Evolutionary conservation across 2,329 filamentous ascomycete species (phyloP), one percentile per base, ranked within the genome.

Genomic region (Penicillium paneum): DNA sequence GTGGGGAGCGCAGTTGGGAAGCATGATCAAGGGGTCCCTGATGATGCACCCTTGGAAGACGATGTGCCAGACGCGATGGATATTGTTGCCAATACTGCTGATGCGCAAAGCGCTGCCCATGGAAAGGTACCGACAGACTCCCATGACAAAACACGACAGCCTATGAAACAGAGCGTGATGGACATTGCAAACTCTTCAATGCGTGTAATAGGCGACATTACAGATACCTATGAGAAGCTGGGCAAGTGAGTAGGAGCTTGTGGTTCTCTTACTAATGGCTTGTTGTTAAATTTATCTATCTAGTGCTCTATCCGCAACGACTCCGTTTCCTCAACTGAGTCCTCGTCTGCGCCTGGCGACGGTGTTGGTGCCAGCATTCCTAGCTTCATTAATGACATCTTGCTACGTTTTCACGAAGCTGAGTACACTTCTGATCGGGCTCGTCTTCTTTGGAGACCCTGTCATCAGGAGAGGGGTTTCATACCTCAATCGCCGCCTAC

Each of bases 391-490:
- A 3, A 75, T 86, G 28, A 75, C 79, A 0, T 81, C 79, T 0
- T 80, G 83, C 0, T 84, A 88, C 60, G 78, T 83, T 69, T 74
- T 87, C 21, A 74, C 83, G 40, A 94, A 93, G 66, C 80, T 81
- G 1, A 71, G 82, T 1, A 86, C 84, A 0, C 87, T 94, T 49
- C 76, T 82, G 7, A 60, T 83, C n/a, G 91, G 91, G 0, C 84
- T 92, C 59, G 82, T 77, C 1, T 91, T 95, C 76, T 96, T 95
- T 59, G 89, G 88, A 1, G 87, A 93, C 56, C 90, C 91, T 0
- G 63, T 92, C 59, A 84, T 93, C 52, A 76, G 78, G 31, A 81
- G 80, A 12, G 83, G 78, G 2, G 67, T 90, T 4, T 71, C 72
- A 12, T 82, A 83, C 61, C 58, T 75, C 50, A 74, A 74, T 52